Evolutionary conservation across 345 rosid species (phyloP), one percentile per base, ranked within the genome.

Genomic region (Aquilaria yunnanensis): DNA sequence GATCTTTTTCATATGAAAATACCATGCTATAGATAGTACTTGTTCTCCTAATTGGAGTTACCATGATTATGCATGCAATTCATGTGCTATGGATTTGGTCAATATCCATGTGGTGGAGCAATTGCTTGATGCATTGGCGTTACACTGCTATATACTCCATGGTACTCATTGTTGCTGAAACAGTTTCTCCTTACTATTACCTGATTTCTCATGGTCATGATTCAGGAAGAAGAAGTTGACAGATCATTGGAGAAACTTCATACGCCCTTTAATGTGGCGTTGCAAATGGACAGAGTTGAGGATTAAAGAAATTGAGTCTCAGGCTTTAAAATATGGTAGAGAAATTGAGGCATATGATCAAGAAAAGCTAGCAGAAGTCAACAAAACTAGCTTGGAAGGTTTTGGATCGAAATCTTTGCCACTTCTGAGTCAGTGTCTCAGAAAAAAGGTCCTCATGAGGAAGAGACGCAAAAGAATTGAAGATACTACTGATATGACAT

Each of bases 251-350:
- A 89, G 80, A 78, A 84, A 63, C 65, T 93, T 85, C 71, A 80
- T 85, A 60, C 76, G 74, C 55, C 98, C 98, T 57, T 74, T 93
- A 41, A 87, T 80, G 94, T 90, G 98, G 97, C 85, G 90, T 46
- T 86, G 92, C 83, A 90, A 90, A 78, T 93, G 97, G 97, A 61
- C 84, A 33, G 96, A 92, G 71, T 70, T 87, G 62, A 84, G 77
- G 71, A 83, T 89, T 50, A 87, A 80, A 62, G 85, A 89, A 72
- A 71, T 90, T 12, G 86, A 89, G 66, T 83, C 84, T 59, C 88
- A 81, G 45, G 82, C 88, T 55, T 56, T 68, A 58, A 87, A 76
- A 78, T 92, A 87, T 69, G 57, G 79, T 16, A 73, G 80, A 66
- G 85, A 80, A 69, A 76, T 92, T 60, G 79, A 75, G 43, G 54